Conservation (phyloP, 148 eudicot genomes). For the Camellia lanceoleosa region DNA sequence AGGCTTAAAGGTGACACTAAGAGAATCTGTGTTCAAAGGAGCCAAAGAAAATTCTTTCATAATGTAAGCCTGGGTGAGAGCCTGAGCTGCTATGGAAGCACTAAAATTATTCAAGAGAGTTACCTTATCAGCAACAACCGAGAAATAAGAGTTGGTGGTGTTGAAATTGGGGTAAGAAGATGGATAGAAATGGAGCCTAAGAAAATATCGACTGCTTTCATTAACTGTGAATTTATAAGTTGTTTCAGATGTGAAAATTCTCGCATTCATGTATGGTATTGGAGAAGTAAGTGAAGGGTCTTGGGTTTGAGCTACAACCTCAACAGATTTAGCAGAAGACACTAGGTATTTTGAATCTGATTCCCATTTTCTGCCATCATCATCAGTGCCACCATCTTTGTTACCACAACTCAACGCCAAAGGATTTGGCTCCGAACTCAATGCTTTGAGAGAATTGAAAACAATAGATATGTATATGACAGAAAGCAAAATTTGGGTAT, state of each 20-base stretch:
- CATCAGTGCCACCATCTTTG: conserved; percentile 36
- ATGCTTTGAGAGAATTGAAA: conserved; percentile 2
- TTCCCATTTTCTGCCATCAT: conserved; percentile 63
- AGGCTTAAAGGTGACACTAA: conserved; percentile 50
- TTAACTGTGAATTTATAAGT: conserved; percentile 48
- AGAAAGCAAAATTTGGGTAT: conserved; percentile 11
- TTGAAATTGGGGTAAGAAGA: conserved; percentile 43
- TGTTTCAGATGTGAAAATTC: conserved; percentile 49
- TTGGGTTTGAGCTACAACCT: conserved; percentile 39
- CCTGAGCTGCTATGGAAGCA: conserved; percentile 55
- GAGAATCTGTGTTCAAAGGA: conserved; percentile 19
- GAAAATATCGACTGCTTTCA: conserved; percentile 31
- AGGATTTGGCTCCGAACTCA: neutral
- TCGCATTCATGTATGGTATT: conserved; percentile 67
- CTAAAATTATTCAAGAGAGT: conserved; percentile 69
- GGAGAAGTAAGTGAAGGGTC: conserved; percentile 67
- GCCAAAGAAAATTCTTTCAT: conserved; percentile 62
- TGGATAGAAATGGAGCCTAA: conserved; percentile 75
- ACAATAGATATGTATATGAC: neutral
- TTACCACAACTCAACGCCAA: conserved; percentile 47
- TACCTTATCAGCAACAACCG: conserved; percentile 46
- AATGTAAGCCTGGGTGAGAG: conserved; percentile 66
- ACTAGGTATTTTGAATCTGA: conserved; percentile 45
- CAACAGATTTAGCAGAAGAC: conserved; percentile 27
- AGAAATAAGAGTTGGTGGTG: conserved; percentile 48